Evolutionary conservation across 805 yeast species (phyloP).

Genomic region (Suhomyces xylopsoci): DNA sequence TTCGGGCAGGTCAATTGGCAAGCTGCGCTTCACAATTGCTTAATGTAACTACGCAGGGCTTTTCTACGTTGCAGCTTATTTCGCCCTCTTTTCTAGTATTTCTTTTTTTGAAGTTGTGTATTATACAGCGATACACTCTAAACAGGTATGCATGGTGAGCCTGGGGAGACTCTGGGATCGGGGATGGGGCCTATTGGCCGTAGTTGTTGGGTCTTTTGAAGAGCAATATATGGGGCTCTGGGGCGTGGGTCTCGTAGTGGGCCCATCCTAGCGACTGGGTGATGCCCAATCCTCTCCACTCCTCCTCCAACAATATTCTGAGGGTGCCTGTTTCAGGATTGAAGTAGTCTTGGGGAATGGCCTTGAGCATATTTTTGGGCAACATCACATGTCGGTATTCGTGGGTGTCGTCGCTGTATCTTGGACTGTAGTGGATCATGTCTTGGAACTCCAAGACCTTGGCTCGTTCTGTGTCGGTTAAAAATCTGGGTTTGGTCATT

Average conservation of each 20-base stretch:
- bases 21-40: too few species aligned
- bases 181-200: constrained; percentile 29
- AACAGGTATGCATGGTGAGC: neutral
- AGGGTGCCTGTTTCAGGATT: constrained; percentile 91
- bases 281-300: constrained; percentile 97
- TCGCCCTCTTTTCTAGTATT: neutral
- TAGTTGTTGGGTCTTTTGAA: constrained; percentile 66
- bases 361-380: constrained; percentile 93
- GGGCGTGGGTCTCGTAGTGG: constrained; percentile 96
- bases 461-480: constrained; percentile 80
- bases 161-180: neutral
- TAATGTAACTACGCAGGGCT: too few species aligned
- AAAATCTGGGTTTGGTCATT: constrained; percentile 59
- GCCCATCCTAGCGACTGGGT: constrained; percentile 98
- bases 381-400: constrained; percentile 97
- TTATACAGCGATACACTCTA: neutral
- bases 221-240: constrained; percentile 94
- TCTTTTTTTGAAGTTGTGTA: neutral
- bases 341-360: constrained; percentile 91
- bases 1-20: too few species aligned
- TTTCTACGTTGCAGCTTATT: neutral
- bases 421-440: constrained; percentile 88
- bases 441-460: constrained; percentile 90
- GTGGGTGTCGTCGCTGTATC: constrained; percentile 86
- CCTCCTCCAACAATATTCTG: constrained; percentile 87